These are phyloP conservation scores for Lentinus tigrinus DNA, from an alignment of 768 basidiomycete genomes.

Conservation along the genomic window DNA sequence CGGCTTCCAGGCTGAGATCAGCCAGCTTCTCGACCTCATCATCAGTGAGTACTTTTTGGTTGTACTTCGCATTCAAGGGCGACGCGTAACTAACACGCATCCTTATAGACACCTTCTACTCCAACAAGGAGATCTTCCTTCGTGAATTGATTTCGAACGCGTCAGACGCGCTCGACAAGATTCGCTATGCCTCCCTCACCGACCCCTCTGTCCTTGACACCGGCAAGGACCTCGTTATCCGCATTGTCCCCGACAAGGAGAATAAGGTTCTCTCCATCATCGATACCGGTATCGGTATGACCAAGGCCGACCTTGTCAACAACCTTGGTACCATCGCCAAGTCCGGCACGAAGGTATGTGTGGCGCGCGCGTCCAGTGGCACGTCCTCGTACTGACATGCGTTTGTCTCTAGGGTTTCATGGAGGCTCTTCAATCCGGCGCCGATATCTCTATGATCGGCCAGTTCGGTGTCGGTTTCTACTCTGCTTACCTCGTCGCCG, in stretches of 20 bases:
- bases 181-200: conserved; percentile 94
- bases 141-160: conserved; percentile 96
- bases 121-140: conserved; percentile 99
- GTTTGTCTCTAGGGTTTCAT: conserved; percentile 79
- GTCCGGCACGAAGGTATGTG: conserved; percentile 81
- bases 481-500: conserved; percentile 98
- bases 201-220: conserved; percentile 87
- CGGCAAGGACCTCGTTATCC: conserved; percentile 92
- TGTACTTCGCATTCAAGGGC: neutral
- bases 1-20: conserved; percentile 99
- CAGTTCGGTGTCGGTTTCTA: conserved; percentile 99
- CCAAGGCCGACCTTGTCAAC: conserved; percentile 99
- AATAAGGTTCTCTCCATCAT: conserved; percentile 88
- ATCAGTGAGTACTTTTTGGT: conserved; percentile 66
- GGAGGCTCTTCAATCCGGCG: conserved; percentile 92
- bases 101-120: conserved; percentile 94
- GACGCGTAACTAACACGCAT: conserved; percentile 15
- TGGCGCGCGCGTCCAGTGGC: conserved; percentile 17
- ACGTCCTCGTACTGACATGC: neutral
- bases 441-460: conserved; percentile 95
- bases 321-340: conserved; percentile 96
- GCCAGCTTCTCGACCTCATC: conserved; percentile 96
- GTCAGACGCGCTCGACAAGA: conserved; percentile 99
- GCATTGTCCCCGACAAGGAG: conserved; percentile 94
- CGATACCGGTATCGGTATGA: conserved; percentile 99